Conservation (phyloP, 352 stramenopile genomes). For the Globisporangium recalcitrans region DNA sequence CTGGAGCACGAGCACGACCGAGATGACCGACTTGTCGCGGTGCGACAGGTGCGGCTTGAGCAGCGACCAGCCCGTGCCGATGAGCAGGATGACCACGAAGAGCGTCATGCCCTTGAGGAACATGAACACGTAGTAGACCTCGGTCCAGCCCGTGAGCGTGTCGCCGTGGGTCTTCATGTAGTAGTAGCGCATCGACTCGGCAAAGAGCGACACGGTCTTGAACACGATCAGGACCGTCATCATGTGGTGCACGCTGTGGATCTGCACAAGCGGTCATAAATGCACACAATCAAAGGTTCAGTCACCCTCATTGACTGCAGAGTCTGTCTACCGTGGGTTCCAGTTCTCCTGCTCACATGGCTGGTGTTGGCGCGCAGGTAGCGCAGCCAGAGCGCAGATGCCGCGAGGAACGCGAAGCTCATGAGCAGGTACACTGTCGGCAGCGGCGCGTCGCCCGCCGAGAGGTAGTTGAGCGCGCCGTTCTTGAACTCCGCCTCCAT, state of each 20-base stretch:
- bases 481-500: slow-evolving; percentile 86
- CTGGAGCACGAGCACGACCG: slow-evolving; percentile 90
- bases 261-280: slow-evolving; percentile 21
- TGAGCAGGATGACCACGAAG: slow-evolving; percentile 97
- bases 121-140: slow-evolving; percentile 93
- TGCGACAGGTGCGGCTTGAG: slow-evolving; percentile 94
- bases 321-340: too few species aligned
- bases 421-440: slow-evolving; percentile 81
- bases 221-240: slow-evolving; percentile 92
- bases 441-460: slow-evolving; percentile 76
- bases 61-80: slow-evolving; percentile 96
- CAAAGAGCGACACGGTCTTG: slow-evolving; percentile 92
- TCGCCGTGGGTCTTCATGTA: slow-evolving; percentile 94
- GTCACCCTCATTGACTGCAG: too few species aligned
- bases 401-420: slow-evolving; percentile 63
- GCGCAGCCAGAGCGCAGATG: slow-evolving; percentile 54
- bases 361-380: slow-evolving; percentile 48
- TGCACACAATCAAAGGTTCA: not conserved
- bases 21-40: slow-evolving; percentile 93
- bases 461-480: slow-evolving; percentile 77
- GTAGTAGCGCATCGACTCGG: slow-evolving; percentile 93
- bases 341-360: slow-evolving; percentile 54
- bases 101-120: slow-evolving; percentile 95
- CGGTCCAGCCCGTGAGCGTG: slow-evolving; percentile 88
- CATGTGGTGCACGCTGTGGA: slow-evolving; percentile 94